Conservation (phyloP, 129 eudicot species). For the Sambucus nigra region DNA sequence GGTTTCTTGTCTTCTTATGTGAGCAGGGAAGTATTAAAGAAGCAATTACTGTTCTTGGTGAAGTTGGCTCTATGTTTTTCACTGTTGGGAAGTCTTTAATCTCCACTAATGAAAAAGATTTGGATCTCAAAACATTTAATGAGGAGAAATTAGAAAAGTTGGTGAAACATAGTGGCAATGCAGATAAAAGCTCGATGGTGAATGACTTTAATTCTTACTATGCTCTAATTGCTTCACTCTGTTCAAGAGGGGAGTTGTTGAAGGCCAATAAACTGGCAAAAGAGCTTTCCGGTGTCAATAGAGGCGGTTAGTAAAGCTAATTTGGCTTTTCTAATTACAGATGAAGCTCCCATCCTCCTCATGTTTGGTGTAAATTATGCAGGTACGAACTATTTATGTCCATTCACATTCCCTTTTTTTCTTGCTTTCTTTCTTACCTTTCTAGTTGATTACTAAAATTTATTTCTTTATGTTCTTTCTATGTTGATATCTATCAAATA, state of each 20-base stretch:
- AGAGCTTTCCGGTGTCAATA: conserved; percentile 25
- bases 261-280: conserved; percentile 51
- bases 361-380: neutral
- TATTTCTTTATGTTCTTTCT: neutral
- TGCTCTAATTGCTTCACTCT: conserved; percentile 29
- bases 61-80: conserved; percentile 43
- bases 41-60: conserved; percentile 55
- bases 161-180: neutral
- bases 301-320: conserved; percentile 12
- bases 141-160: conserved; percentile 10
- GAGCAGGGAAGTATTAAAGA: conserved; percentile 63
- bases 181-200: neutral
- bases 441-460: neutral
- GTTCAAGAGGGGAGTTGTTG: conserved; percentile 47
- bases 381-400: neutral
- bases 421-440: neutral
- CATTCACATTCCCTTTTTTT: neutral
- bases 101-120: conserved; percentile 18
- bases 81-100: conserved; percentile 21
- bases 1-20: conserved; percentile 50
- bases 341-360: neutral
- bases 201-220: conserved; percentile 38
- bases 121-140: conserved; percentile 7
- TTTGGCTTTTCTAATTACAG: neutral
- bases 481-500: neutral